Evolutionary conservation across 2,329 filamentous ascomycete species (phyloP).

Genomic region (Phaeosphaeriaceae sp.): DNA sequence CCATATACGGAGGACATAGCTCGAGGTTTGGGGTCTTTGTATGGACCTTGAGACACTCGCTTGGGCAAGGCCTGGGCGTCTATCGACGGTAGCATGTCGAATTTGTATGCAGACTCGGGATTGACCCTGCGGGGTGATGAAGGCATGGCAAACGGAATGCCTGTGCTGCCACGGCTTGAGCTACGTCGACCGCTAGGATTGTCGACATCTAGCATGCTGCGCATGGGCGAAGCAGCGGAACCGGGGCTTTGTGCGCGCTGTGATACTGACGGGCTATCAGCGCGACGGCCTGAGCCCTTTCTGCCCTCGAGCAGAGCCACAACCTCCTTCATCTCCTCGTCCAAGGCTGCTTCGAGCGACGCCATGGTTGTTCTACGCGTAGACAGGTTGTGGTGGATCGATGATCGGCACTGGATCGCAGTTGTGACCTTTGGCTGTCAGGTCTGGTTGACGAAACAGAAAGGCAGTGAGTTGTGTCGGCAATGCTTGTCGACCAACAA

Average conservation of each 20-base stretch:
- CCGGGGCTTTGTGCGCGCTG: slow-evolving; percentile 64
- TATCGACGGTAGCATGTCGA: slow-evolving; percentile 55
- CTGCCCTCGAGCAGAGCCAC: slow-evolving; percentile 70
- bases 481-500: slow-evolving; percentile 27
- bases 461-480: slow-evolving; percentile 2
- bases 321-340: slow-evolving; percentile 78
- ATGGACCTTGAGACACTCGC: slow-evolving; percentile 52
- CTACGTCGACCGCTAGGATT: slow-evolving; percentile 37
- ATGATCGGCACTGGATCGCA: too few species aligned
- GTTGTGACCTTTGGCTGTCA: neutral
- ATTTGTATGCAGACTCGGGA: slow-evolving; percentile 52
- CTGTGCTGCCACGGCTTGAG: slow-evolving; percentile 40
- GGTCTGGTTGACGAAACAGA: too few species aligned
- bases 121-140: slow-evolving; percentile 45
- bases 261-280: slow-evolving; percentile 34
- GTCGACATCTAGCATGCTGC: slow-evolving; percentile 49
- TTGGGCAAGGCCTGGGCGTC: slow-evolving; percentile 51
- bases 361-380: slow-evolving; percentile 54
- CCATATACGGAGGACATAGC: slow-evolving; percentile 56
- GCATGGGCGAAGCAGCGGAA: slow-evolving; percentile 62
- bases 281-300: slow-evolving; percentile 26
- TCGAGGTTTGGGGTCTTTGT: slow-evolving; percentile 47
- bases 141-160: slow-evolving; percentile 38
- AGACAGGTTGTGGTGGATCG: neutral
- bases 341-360: slow-evolving; percentile 77